These are phyloP conservation scores for Achaetomium macrosporum DNA, from an alignment of 2,329 filamentous ascomycete species.

Conservation along the genomic window DNA sequence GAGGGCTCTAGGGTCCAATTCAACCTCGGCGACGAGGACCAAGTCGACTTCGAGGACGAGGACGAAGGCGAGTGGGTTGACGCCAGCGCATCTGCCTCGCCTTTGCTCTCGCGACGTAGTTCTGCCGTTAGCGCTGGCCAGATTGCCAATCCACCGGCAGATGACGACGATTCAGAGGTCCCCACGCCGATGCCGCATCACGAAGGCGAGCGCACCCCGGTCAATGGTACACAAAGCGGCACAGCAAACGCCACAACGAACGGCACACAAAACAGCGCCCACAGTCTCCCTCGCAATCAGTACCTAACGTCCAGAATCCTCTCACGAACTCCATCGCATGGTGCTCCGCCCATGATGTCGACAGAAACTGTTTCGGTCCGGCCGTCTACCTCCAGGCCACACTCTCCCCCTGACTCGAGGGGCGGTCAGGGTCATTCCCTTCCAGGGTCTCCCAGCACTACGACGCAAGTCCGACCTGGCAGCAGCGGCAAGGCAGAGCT, in stretches of 20 bases:
- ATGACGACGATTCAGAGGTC: conserved; percentile 15
- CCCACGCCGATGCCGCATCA: conserved; percentile 12
- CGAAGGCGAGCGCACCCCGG: conserved; percentile 14
- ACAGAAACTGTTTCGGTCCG: conserved; percentile 49
- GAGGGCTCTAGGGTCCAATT: conserved; percentile 51
- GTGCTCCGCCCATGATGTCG: conserved; percentile 60
- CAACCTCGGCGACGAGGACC: conserved; percentile 49
- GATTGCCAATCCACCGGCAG: conserved; percentile 3
- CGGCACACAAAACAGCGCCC: conserved; percentile 8
- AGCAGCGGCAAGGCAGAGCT: conserved; percentile 43
- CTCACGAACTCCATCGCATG: conserved; percentile 56
- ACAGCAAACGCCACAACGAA: neutral
- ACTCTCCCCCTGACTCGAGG: conserved; percentile 32
- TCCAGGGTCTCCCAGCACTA: conserved; percentile 17
- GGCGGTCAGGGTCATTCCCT: conserved; percentile 25
- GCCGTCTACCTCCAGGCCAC: conserved; percentile 32
- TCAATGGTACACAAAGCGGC: conserved; percentile 4
- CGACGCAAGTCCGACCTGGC: conserved; percentile 28
- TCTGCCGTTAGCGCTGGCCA: conserved; percentile 41
- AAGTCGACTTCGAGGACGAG: conserved; percentile 28
- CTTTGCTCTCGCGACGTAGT: conserved; percentile 46
- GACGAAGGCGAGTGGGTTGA: conserved; percentile 60
- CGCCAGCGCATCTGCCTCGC: conserved; percentile 57
- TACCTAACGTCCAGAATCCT: conserved; percentile 63
- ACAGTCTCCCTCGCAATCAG: conserved; percentile 39